phyloP scores from a whole-genome alignment of 176 grass and related monocot species.

The Themeda triandra region DNA sequence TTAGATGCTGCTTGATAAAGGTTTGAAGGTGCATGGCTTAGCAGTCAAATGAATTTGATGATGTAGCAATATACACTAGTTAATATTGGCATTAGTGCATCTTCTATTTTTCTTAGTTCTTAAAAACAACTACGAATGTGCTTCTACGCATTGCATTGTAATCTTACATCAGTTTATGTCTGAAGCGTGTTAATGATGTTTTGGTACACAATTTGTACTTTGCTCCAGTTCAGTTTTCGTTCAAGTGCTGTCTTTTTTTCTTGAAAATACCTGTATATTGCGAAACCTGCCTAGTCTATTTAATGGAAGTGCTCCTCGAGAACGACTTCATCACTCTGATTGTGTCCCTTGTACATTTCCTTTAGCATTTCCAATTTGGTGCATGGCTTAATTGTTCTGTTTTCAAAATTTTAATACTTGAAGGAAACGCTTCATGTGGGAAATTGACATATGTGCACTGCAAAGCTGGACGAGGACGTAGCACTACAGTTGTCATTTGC shows the following conservation, averaged over 20 bases:
- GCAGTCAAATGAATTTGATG: not conserved
- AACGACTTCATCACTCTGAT: not conserved
- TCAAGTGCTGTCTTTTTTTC: not conserved
- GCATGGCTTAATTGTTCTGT: constrained; percentile 8
- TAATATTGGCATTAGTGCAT: not conserved
- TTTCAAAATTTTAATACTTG: constrained; percentile 24
- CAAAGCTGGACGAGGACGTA: constrained; percentile 98
- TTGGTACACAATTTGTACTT: not conserved
- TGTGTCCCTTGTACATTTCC: not conserved
- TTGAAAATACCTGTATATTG: not conserved
- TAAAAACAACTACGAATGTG: not conserved
- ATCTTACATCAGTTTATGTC: not conserved
- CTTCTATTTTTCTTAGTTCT: not conserved
- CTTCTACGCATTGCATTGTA: not conserved
- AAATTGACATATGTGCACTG: constrained; percentile 93
- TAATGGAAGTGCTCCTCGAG: too few species aligned
- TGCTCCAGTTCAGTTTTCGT: not conserved
- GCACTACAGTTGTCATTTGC: constrained; percentile 95
- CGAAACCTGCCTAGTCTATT: not conserved
- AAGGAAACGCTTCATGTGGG: constrained; percentile 59
- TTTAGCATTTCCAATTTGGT: not conserved
- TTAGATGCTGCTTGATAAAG: not conserved
- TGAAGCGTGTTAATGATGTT: not conserved
- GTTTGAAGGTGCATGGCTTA: not conserved
- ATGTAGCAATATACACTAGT: not conserved